Evolutionary conservation across 345 rosid genomes (phyloP), one percentile per base, ranked within the genome.

Genomic region (Pistacia integerrima): DNA sequence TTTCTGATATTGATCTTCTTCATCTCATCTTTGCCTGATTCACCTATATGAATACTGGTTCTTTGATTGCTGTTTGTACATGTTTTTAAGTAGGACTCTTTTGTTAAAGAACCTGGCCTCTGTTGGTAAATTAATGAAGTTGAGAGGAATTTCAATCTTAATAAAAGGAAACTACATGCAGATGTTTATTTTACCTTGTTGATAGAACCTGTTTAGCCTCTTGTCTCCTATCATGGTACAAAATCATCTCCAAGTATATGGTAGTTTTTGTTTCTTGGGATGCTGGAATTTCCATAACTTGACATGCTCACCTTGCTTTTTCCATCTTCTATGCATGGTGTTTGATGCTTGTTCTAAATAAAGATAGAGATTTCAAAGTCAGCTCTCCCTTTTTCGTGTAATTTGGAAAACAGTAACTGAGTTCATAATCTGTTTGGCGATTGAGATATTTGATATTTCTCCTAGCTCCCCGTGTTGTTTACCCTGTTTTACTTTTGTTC

Each of bases 261-360:
- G n/a, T 36, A 49, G 20, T 38, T 64, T 64, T 8, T 60, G 36
- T 5, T 38, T 38, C 20, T 9, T 17, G 49, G 41, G 12, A 17
- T 62, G 9, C 35, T 36, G 68, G 28, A 7, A 3, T 10, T 17
- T 13, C 25, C 25, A 18, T 64, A 36, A 35, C 44, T 11, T 41
- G 46, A 41, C 6, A 41, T 0, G 46, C 9, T 41, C 8, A 41
- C 46, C 46, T 41, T 41, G 46, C 46, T 22, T 67, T 67, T 67
- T 49, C 25, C 68, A 38, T 38, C 51, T 11, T 69, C 25, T 54
- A 54, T 54, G 44, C 28, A 18, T 33, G 61, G 48, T 36, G 20
- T 69, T 55, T 69, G 73, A 30, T 69, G 61, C 33, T 69, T 52
- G 36, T 68, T 49, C 41, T 25, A 2, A 49, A 41, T 67, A 22